Evolutionary conservation across 2,329 filamentous ascomycete genomes (phyloP).

Genomic region (Rutstroemia sp.): DNA sequence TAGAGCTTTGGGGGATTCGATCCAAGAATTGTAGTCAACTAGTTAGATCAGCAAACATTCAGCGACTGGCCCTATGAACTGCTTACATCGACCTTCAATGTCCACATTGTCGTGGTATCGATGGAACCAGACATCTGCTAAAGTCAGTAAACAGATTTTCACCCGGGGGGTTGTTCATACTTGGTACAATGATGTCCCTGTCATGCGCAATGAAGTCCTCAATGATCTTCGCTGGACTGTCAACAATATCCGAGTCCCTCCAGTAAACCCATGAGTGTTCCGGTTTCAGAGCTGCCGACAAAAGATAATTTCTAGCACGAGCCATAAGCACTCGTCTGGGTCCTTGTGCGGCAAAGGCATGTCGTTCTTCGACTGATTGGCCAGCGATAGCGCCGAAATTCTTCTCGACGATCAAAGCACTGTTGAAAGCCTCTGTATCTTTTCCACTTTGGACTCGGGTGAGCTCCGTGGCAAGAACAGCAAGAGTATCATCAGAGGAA

Average conservation of each 20-base stretch:
- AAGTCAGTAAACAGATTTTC: conserved; percentile 21
- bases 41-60: conserved; percentile 10
- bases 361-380: conserved; percentile 75
- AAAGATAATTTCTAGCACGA: conserved; percentile 83
- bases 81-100: conserved; percentile 89
- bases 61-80: conserved; percentile 18
- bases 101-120: conserved; percentile 69
- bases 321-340: conserved; percentile 88
- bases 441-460: conserved; percentile 78
- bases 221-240: conserved; percentile 78
- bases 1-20: conserved; percentile 80
- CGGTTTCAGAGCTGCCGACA: conserved; percentile 75
- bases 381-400: conserved; percentile 61
- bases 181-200: conserved; percentile 86
- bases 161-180: conserved; percentile 46
- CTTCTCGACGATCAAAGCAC: conserved; percentile 80
- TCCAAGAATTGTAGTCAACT: conserved; percentile 99
- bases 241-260: conserved; percentile 93
- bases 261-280: conserved; percentile 99
- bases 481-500: conserved; percentile 82
- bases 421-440: conserved; percentile 70
- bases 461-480: conserved; percentile 76
- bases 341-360: conserved; percentile 80
- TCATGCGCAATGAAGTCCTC: conserved; percentile 96
- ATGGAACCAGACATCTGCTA: conserved; percentile 91